Percentiles rank a stretch among this genome's conserved stretches.
Conservation (phyloP, 139 green algal genomes). For the Coelastrella sp. region DNA sequence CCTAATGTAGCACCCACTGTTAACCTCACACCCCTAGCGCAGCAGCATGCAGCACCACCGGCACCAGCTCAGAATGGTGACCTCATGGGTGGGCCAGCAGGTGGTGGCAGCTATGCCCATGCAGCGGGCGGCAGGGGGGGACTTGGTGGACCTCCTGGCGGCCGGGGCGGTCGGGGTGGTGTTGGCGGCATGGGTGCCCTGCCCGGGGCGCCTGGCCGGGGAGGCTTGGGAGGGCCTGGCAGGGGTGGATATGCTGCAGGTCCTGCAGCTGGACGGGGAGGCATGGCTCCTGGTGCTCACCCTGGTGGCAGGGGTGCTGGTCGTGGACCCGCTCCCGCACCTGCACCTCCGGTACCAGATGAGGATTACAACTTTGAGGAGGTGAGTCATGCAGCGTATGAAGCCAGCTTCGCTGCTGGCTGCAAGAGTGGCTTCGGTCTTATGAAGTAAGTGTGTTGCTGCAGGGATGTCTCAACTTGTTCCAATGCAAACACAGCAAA, state of each 20-base stretch:
- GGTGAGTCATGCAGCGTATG: constrained; percentile 6
- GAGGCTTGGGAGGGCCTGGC: not conserved
- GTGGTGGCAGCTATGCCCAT: constrained; percentile 19
- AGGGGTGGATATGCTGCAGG: constrained; percentile 1
- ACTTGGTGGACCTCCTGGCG: not conserved
- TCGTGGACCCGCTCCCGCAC: constrained; percentile 37
- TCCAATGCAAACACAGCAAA: no score
- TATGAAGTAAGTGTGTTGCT: no score
- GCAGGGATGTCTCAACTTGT: no score
- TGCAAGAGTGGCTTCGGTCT: no score
- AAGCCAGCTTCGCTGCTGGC: no score
- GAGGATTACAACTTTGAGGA: constrained; percentile 94
- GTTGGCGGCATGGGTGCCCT: constrained; percentile 7
- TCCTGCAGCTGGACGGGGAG: constrained; percentile 16
- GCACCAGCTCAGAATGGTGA: not conserved
- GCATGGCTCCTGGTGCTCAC: constrained; percentile 25
- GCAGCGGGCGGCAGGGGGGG: constrained; percentile 15
- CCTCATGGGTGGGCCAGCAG: not conserved
- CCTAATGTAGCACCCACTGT: constrained; percentile 46
- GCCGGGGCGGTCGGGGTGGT: not conserved
- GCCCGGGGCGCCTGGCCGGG: not conserved
- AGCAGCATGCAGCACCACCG: constrained; percentile 12
- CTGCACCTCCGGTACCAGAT: constrained; percentile 69
- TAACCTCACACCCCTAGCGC: constrained; percentile 34
- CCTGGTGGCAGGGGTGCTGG: constrained; percentile 27